A percentile compares a stretch with the other conserved stretches of the same genome.
Evolutionary conservation across 768 basidiomycete species (phyloP).

Genomic region (Lactifluus volemus): DNA sequence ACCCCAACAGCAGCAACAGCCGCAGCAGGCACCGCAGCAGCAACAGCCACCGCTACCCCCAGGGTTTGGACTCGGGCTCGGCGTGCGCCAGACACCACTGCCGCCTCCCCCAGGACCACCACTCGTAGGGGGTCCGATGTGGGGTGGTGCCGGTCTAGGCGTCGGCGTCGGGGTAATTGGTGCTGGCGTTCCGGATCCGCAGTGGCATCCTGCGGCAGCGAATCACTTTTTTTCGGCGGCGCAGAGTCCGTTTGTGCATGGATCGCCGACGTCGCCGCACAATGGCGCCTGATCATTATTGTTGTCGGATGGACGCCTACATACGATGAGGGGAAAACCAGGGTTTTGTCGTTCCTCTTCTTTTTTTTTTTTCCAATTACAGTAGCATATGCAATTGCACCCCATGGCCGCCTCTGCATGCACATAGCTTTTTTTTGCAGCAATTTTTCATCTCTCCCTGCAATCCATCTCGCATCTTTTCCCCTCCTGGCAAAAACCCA

Average conservation of each 20-base stretch:
- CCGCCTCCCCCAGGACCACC: conserved; percentile 6
- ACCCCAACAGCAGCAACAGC: neutral
- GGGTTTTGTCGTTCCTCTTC: neutral
- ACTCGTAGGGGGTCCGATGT: conserved; percentile 6
- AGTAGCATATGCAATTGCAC: neutral
- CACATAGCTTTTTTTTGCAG: conserved; percentile 13
- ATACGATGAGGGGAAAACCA: neutral
- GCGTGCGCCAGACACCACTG: conserved; percentile 7
- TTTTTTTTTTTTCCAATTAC: neutral
- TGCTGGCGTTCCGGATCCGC: conserved; percentile 7
- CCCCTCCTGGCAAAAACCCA: neutral
- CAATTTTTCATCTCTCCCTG: neutral
- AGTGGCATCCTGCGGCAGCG: conserved; percentile 13
- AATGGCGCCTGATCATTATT: conserved; percentile 12
- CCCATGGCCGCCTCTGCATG: conserved; percentile 1
- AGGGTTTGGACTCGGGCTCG: conserved; percentile 3
- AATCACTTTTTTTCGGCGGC: conserved; percentile 17
- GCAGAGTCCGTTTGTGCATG: conserved; percentile 18
- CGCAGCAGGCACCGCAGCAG: neutral
- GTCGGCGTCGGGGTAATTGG: conserved; percentile 8
- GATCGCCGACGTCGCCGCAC: conserved; percentile 20
- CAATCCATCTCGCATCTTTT: neutral
- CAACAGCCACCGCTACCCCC: neutral
- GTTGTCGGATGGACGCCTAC: too few relatives aligned
- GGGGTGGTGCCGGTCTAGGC: conserved; percentile 13